Conservation (phyloP, 495 filamentous ascomycete species). For the Trichocladium antarcticum region DNA sequence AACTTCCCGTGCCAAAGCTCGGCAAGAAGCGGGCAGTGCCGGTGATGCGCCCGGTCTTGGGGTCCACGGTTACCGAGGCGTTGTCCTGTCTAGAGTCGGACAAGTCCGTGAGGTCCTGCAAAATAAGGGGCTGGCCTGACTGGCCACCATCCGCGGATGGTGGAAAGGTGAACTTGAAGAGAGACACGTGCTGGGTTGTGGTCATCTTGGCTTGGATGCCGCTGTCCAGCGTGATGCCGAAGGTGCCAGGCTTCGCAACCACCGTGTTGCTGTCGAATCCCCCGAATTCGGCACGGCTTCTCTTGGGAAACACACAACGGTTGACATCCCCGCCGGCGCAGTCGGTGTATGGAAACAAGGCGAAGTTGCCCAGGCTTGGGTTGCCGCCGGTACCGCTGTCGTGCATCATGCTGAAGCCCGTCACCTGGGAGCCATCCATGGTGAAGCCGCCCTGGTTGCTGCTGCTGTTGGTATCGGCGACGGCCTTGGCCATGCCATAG, state of each 20-base stretch:
- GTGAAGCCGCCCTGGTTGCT: constrained; percentile 65
- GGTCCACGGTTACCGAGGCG: constrained; percentile 45
- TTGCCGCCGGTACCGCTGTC: constrained; percentile 62
- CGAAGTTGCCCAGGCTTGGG: constrained; percentile 63
- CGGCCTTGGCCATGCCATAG: constrained; percentile 69
- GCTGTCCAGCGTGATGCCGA: constrained; percentile 47
- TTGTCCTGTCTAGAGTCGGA: constrained; percentile 51
- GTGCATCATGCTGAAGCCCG: constrained; percentile 58
- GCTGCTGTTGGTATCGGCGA: constrained; percentile 55
- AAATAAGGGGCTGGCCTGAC: constrained; percentile 46
- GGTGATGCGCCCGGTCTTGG: constrained; percentile 48
- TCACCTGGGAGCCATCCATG: constrained; percentile 48
- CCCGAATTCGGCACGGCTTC: constrained; percentile 23
- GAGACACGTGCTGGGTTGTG: constrained; percentile 47
- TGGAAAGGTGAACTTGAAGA: constrained; percentile 62
- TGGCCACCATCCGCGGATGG: constrained; percentile 24
- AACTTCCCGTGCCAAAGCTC: constrained; percentile 57
- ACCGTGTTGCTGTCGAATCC: constrained; percentile 41
- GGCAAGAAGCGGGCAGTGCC: constrained; percentile 56
- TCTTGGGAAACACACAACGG: constrained; percentile 51
- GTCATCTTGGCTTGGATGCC: constrained; percentile 61
- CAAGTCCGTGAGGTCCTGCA: constrained; percentile 57
- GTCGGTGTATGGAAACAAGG: constrained; percentile 55
- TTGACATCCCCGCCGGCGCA: constrained; percentile 57
- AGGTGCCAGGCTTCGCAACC: constrained; percentile 55